Base-by-base conservation (phyloP, 192 early-diverging fungal genomes). In the Coemansia sp. region DNA sequence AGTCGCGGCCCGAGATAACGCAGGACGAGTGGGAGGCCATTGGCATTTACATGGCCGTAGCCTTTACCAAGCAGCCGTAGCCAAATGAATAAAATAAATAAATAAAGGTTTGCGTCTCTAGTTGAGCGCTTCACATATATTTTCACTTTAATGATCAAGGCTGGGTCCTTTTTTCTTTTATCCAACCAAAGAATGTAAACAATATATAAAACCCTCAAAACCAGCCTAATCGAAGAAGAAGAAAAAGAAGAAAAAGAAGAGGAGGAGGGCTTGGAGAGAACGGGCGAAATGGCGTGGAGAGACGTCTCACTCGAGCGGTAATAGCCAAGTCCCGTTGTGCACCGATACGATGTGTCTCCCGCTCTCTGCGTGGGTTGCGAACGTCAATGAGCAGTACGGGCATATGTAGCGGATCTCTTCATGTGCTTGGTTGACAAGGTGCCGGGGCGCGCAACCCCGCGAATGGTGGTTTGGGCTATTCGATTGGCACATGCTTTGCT, bases 1-100 rank as follows among this genome's bases (percentile, higher is more conserved):
- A 83, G 5, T 61, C 82, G 7, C 87, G 87, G 1, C 83, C 83
- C 8, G 71, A 70, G 33, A 87, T 98, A 38, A 86, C 88, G 1
- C 63, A 71, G 0, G 94, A 94, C 35, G 93, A 99, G 69, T 99
- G 97, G 97, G 95, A 98, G 59, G 93, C 91, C 4, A 86, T 90
- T 20, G 91, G 92, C 70, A 83, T 82, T 45, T 81, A 65, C 46
- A 23, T 73, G 43, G 71, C 71, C 11, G 68, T 79, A 3, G 76
- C 62, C 2, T 76, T 79, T 49, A 25, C 33, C 11, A 75, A 70
- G 38, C 7, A 13, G 5, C 38, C 5, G 38, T 40, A 40, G 29
- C 35, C 11, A 75, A 70, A 17, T n/a, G n/a, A 22, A 11, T 13
- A 20, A 50, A 34, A 40, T 2, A 40, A 5, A 8, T 40, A 29